phyloP scores from a whole-genome alignment of 495 filamentous ascomycete species.

The Oidiodendron maius region DNA sequence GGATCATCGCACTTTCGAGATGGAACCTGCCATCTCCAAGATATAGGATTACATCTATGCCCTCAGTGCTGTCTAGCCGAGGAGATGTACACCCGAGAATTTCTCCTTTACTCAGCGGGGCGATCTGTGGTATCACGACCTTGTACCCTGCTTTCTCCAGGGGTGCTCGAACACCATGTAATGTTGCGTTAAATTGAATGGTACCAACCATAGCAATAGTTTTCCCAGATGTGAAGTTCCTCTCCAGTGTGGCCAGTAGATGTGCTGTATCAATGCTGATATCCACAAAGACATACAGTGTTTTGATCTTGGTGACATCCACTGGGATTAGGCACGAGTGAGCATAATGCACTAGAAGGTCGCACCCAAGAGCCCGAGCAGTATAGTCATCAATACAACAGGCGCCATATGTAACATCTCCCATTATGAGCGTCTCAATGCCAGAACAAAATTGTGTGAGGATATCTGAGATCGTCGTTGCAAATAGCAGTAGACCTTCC shows the following conservation, averaged over 20 bases:
- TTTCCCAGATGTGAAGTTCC: slow-evolving; percentile 79
- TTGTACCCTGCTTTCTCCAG: slow-evolving; percentile 78
- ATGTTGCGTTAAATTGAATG: slow-evolving; percentile 96
- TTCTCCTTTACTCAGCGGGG: slow-evolving; percentile 87
- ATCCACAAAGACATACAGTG: slow-evolving; percentile 96
- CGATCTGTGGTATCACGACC: slow-evolving; percentile 83
- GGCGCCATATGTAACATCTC: slow-evolving; percentile 96
- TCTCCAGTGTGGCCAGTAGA: slow-evolving; percentile 77
- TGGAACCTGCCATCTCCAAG: slow-evolving; percentile 96
- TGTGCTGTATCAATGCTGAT: slow-evolving; percentile 91
- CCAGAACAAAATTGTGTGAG: slow-evolving; percentile 89
- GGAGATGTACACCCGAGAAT: slow-evolving; percentile 95
- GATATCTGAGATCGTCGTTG: slow-evolving; percentile 97
- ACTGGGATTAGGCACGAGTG: slow-evolving; percentile 96
- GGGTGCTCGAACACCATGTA: slow-evolving; percentile 71
- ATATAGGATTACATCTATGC: slow-evolving; percentile 79
- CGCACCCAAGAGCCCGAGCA: slow-evolving; percentile 86
- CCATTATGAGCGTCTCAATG: slow-evolving; percentile 93
- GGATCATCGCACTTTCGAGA: slow-evolving; percentile 97
- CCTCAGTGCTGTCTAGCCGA: slow-evolving; percentile 45
- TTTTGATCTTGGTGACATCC: slow-evolving; percentile 90
- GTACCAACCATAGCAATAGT: slow-evolving; percentile 91
- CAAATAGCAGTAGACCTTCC: slow-evolving; percentile 91
- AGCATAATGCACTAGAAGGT: slow-evolving; percentile 93
- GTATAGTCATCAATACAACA: slow-evolving; percentile 99